Evolutionary conservation across 2,329 filamentous ascomycete species (phyloP).

Genomic region (Torrubiellomyces zombiae): DNA sequence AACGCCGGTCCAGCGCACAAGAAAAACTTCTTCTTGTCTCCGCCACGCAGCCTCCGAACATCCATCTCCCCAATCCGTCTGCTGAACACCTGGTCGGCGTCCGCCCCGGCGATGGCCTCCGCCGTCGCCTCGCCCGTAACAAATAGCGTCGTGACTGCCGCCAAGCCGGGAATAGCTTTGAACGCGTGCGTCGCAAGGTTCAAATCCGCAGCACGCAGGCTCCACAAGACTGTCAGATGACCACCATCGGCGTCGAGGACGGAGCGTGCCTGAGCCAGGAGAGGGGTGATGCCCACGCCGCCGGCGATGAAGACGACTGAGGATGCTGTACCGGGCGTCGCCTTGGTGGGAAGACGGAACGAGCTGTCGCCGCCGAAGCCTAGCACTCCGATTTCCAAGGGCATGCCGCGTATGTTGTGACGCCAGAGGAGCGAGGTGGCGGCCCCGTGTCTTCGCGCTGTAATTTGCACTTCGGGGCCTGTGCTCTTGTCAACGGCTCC

Average conservation of each 20-base stretch:
- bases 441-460: conserved; percentile 49
- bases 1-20: conserved; percentile 29
- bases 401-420: conserved; percentile 31
- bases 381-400: conserved; percentile 48
- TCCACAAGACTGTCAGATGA: conserved; percentile 50
- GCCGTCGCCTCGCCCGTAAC: conserved; percentile 34
- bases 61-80: conserved; percentile 23
- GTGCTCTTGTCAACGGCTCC: conserved; percentile 9
- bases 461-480: conserved; percentile 62
- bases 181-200: conserved; percentile 45
- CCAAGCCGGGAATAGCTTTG: conserved; percentile 31
- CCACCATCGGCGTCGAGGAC: conserved; percentile 22
- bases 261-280: conserved; percentile 48
- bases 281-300: conserved; percentile 70
- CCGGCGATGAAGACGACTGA: conserved; percentile 50
- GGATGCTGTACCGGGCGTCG: conserved; percentile 3
- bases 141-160: conserved; percentile 39
- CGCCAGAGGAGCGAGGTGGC: conserved; percentile 50
- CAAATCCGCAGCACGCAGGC: conserved; percentile 42
- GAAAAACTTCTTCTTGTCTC: conserved; percentile 31
- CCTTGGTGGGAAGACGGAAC: conserved; percentile 19
- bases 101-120: too few species aligned
- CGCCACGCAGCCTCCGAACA: conserved; percentile 20
- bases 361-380: conserved; percentile 52
- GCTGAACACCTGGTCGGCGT: too few species aligned